Base-by-base conservation (phyloP, 2,329 filamentous ascomycete genomes). In the Phoma sp. region DNA sequence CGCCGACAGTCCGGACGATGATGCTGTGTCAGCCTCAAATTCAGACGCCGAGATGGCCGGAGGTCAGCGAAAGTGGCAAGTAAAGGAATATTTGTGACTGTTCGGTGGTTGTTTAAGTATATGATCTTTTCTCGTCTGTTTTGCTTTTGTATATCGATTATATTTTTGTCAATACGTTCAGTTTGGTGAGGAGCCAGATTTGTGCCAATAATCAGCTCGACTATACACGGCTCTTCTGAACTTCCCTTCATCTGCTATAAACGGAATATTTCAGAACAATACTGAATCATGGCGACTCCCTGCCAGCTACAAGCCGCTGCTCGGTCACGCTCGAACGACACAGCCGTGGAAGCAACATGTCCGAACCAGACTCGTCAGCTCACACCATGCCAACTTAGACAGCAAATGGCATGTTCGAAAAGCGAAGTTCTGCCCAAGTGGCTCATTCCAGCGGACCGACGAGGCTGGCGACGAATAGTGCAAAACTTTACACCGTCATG, bases 401-500 rank as follows among this genome's bases (percentile, higher is more conserved):
- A 37, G 36, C 46, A 50, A n/a, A 18, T 38, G 20, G 42, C 53
- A 33, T 50, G 23, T 7, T 36, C 42, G 4, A 20, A 25, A 4
- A 20, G 26, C 7, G 50, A 59, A 11, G 30, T 49, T 1, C 38
- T 67, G 6, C 66, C 66, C 7, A 62, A 57, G 46, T 69, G 66
- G 67, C 56, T 68, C 15, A 66, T 68, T 23, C 60, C 64, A 39
- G 59, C 59, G 2, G 57, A 64, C 14, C 61, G 48, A 28, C 53
- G 56, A 25, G 66, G 66, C 20, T 74, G 71, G 72, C 61, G 71
- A 34, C 57, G 69, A 11, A 42, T 67, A 1, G 61, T 72, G 1
- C 68, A 68, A 34, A 74, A 74, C 56, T 73, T 74, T 50, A 72
- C 69, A 9, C 72, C 72, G 7, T 67, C 71, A 39, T 74, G 68